Conservation (phyloP, 2,329 filamentous ascomycete species). For the Colletotrichum zoysiae region DNA sequence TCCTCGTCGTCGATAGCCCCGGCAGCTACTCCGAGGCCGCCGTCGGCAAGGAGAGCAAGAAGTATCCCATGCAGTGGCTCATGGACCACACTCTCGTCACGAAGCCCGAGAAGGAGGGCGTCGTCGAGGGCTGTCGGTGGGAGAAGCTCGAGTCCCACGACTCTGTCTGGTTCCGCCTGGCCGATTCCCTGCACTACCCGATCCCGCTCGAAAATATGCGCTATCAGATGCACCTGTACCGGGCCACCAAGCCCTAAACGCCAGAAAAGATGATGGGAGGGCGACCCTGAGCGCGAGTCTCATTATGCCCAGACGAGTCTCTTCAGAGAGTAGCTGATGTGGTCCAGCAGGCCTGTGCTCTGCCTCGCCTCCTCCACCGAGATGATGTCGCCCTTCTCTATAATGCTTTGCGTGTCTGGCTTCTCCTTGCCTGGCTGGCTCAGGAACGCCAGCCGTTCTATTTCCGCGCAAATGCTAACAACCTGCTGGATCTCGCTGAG, state of each 20-base stretch:
- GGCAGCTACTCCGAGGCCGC: slow-evolving; percentile 91
- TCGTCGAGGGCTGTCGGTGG: slow-evolving; percentile 67
- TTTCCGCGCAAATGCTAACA: slow-evolving; percentile 78
- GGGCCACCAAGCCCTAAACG: slow-evolving; percentile 45
- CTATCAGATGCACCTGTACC: slow-evolving; percentile 90
- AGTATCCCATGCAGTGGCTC: slow-evolving; percentile 95
- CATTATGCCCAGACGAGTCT: slow-evolving; percentile 85
- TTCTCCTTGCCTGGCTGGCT: slow-evolving; percentile 57
- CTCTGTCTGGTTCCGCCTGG: slow-evolving; percentile 86
- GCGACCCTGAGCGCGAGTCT: background rate
- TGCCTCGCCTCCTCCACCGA: slow-evolving; percentile 86
- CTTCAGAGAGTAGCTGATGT: slow-evolving; percentile 90
- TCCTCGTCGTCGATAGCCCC: slow-evolving; percentile 92
- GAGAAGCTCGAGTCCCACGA: slow-evolving; percentile 81
- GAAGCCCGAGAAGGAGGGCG: slow-evolving; percentile 49
- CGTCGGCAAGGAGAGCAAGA: slow-evolving; percentile 71
- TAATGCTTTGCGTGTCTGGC: slow-evolving; percentile 56
- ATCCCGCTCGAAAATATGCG: slow-evolving; percentile 94
- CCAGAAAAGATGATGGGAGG: slow-evolving; percentile 9
- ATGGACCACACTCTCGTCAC: slow-evolving; percentile 82
- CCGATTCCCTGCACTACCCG: slow-evolving; percentile 77
- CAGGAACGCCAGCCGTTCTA: slow-evolving; percentile 75
- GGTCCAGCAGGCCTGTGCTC: slow-evolving; percentile 87
- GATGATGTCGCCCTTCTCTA: slow-evolving; percentile 79
- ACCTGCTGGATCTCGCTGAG: slow-evolving; percentile 69